Base-by-base conservation (phyloP, 1,284 basidiomycete species). In the Calocybe gambosa region DNA sequence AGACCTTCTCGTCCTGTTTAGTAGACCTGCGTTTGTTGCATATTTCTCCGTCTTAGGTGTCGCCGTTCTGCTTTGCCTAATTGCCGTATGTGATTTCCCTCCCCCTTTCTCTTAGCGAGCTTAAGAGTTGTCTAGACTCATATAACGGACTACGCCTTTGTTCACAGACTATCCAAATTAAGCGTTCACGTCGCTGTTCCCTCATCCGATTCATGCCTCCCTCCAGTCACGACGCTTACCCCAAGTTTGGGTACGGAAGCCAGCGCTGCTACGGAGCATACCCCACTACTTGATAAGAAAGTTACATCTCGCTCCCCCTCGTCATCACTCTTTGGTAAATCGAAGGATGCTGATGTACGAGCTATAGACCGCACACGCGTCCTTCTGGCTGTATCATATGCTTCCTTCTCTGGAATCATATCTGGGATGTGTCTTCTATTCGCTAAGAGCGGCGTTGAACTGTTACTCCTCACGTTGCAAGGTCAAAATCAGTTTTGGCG, bases 391-490 rank as follows among this genome's bases (percentile, higher is more conserved):
- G 77, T 95, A 34, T 89, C 90, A 0, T 98, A 93, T 62, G 89
- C 92, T 7, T 91, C 90, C 1, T 82, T 85, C 36, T 92, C 89
- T 1, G 94, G 93, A 0, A 93, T 92, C n/a, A 72, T 97, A 13
- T 92, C 89, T 0, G 94, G 93, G 21, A 87, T 96, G 76, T 96
- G 93, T 59, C 71, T 98, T 33, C 72, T 98, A 5, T 89, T 97
- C 50, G 93, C 94, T 26, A 98, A 98, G 70, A 91, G 89, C 43
- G 93, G 91, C 2, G 89, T 96, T 8, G 93, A 96, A 66, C 73
- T 98, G 7, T 72, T 97, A 7, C 70, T 97, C 50, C 69, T 93
- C 21, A 93, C 92, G 0, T 61, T 95, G 28, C 69, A 75, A 5
- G 87, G 87, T 2, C 66, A 85, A 37, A 96, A 95, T 60, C 93